Evolutionary conservation across 2,329 filamentous ascomycete species (phyloP).

Genomic region (Colletotrichum plurivorum): DNA sequence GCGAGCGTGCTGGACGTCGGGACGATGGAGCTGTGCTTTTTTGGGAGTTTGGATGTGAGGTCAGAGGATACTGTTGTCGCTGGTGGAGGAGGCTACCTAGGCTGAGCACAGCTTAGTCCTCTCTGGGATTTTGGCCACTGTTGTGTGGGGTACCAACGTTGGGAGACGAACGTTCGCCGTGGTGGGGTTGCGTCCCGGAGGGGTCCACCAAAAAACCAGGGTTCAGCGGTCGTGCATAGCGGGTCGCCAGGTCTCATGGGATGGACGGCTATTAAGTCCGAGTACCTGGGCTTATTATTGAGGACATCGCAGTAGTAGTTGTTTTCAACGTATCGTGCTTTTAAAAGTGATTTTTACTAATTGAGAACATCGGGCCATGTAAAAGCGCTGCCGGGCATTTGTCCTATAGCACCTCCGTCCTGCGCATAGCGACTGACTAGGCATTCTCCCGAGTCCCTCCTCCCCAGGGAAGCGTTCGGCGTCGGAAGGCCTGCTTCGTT

Average conservation of each 20-base stretch:
- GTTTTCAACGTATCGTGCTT: too few species aligned
- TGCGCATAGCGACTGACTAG: background rate
- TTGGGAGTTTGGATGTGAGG: constrained; percentile 14
- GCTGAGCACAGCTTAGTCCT: constrained; percentile 9
- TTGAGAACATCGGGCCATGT: too few species aligned
- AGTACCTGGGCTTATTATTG: constrained; percentile 1
- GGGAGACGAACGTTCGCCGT: constrained; percentile 30
- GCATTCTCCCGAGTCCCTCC: background rate
- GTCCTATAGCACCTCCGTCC: too few species aligned
- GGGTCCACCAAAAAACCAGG: constrained; percentile 21
- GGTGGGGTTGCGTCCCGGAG: constrained; percentile 26
- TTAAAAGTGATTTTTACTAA: too few species aligned
- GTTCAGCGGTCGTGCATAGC: constrained; percentile 9
- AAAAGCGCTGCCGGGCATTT: too few species aligned
- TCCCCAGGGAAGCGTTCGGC: background rate
- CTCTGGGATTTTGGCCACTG: constrained; percentile 37
- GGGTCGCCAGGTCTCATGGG: too few species aligned
- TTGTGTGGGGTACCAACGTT: constrained; percentile 26
- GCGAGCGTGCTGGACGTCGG: constrained; percentile 5
- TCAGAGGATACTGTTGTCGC: constrained; percentile 36
- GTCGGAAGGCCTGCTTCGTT: constrained; percentile 3
- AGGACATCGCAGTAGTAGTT: background rate
- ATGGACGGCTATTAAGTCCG: background rate
- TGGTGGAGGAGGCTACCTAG: constrained; percentile 31
- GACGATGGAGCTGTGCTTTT: background rate